Base-by-base conservation (phyloP, 225 moss, liverwort and hornwort genomes). In the Physcomitrium patens region DNA sequence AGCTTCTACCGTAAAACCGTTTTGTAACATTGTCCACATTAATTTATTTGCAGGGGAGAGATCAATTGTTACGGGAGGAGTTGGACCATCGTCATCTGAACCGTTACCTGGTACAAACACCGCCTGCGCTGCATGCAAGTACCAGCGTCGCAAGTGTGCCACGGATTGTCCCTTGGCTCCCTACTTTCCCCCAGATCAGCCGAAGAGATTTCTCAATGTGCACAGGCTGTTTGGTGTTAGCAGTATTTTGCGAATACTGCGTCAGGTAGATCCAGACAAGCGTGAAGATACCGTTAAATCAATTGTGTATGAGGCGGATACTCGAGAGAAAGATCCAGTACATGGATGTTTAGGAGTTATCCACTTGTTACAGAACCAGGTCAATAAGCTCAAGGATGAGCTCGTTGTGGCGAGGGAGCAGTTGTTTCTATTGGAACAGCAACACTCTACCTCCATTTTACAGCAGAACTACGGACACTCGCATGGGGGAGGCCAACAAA, bases 41-140 rank as follows among this genome's bases (percentile, higher is more conserved):
- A n/a, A 53, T 26, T 57, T 17, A 57, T 55, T 20, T 71, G 59
- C 72, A 87, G 84, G 69, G 59, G 79, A 79, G n/a, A 79, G 76
- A 69, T 37, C 31, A 37, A 52, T 54, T 45, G 68, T 70, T 78
- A 73, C 50, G 9, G 84, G 67, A 27, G 84, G 73, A 61, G 79
- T 73, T 0, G 86, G 76, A 23, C 73, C 65, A 53, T 37, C 53
- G 6, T 15, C 53, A 17, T 52, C 73, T 22, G 53, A 18, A 53
- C 53, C 26, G 42, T 22, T 51, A 54, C 44, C 22, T 14, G 76
- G 73, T 59, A 71, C 80, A 17, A 89, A 80, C 59, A 81, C 83
- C 2, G 86, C 91, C 4, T 91, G 91, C 72, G 91, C 91, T 18
- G 91, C 91, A 60, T 91, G 91, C 84, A 89, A 89, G 66, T 86